Base-by-base conservation (phyloP, 495 filamentous ascomycete species). In the Xylaria scruposa region DNA sequence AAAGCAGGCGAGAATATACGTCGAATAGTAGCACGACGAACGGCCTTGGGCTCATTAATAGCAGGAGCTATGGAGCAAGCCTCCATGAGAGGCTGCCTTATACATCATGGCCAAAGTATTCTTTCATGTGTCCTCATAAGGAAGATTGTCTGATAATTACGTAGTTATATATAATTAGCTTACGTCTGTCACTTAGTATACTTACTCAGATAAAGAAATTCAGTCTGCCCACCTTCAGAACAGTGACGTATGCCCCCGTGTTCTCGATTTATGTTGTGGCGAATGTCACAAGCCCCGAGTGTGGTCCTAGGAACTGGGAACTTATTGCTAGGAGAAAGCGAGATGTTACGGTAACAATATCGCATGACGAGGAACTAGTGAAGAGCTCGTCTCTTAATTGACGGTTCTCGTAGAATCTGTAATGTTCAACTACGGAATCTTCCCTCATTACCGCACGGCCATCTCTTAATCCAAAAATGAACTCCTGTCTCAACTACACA, bases 1-100 rank as follows among this genome's bases (percentile, higher is more conserved):
- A 88, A 88, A 0, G 81, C 83, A 31, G 84, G 83, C 0, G 81
- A 79, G 13, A 86, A 76, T 2, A 84, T 54, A 24, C 77, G 73
- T 2, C 85, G 77, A 24, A 82, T 71, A n/a, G 68, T 70, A 0
- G 71, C 66, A 56, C 79, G 79, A 29, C 66, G 38, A 17, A 42
- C 64, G 10, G 60, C 24, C 26, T 26, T 36, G 9, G 33, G 44
- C 54, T 71, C 56, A 49, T 38, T 49, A 38, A 8, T 8, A 6
- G 33, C 7, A 36, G 33, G 33, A 36, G 33, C 7, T 6, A 36
- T 36, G 33, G 33, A 36, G 33, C 4, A 33, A 36, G 33, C 33
- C 33, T 36, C 33, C 1, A 36, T 36, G 33, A 4, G 33, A 6
- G 33, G 33, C 7, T 36, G 33, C 33, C 33, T 36, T 36, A 36